phyloP scores from a whole-genome alignment of 2,329 filamentous ascomycete genomes.

The Coniochaeta sp. region DNA sequence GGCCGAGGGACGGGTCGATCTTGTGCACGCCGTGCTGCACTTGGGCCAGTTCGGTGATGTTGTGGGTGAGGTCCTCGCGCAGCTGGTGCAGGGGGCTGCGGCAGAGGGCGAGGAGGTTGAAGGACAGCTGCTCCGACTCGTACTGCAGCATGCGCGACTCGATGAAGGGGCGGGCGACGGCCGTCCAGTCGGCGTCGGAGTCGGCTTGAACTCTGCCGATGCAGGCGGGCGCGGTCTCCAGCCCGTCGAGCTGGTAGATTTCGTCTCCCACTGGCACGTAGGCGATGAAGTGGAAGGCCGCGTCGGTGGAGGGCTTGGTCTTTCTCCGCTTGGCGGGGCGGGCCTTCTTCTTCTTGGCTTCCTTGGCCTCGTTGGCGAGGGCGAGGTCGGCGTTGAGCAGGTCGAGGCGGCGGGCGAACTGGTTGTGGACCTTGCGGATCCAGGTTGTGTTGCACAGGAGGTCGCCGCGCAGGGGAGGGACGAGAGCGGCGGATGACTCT shows the following conservation, averaged over 20 bases:
- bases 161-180: conserved; percentile 56
- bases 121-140: conserved; percentile 59
- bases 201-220: conserved; percentile 42
- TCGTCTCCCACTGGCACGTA: conserved; percentile 69
- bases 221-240: conserved; percentile 62
- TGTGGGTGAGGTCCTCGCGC: conserved; percentile 35
- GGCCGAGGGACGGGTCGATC: neutral
- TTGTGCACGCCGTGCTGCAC: neutral
- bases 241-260: conserved; percentile 85
- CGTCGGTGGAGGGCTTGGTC: conserved; percentile 43
- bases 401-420: conserved; percentile 75
- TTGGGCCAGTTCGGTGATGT: conserved; percentile 6
- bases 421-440: conserved; percentile 80
- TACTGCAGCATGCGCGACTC: conserved; percentile 59
- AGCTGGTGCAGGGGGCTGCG: conserved; percentile 52
- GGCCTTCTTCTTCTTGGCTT: conserved; percentile 24
- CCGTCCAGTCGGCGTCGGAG: conserved; percentile 50
- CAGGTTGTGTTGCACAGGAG: conserved; percentile 66
- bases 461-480: conserved; percentile 67
- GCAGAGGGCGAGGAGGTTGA: conserved; percentile 70
- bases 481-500: conserved; percentile 58
- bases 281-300: conserved; percentile 80
- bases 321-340: conserved; percentile 7
- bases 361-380: conserved; percentile 25
- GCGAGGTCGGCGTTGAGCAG: conserved; percentile 64